A percentile compares a stretch with the other conserved stretches of the same genome.
Evolutionary conservation across 306 rosid species (phyloP).

Genomic region (Gastrolobium villosum): DNA sequence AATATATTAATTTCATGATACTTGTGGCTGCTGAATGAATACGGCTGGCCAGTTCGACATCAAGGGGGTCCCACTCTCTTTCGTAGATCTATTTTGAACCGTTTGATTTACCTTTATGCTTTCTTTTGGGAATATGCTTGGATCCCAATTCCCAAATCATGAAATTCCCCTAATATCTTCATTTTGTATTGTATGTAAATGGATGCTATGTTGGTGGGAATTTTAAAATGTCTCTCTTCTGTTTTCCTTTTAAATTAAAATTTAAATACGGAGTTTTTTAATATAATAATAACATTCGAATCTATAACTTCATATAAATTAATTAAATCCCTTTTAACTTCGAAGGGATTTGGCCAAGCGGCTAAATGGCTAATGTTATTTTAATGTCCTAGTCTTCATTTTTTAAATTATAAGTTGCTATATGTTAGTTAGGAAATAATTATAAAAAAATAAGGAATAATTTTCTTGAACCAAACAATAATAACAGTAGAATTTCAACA

Average conservation of each 20-base stretch:
- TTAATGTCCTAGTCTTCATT: neutral
- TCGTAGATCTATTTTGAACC: conserved; percentile 27
- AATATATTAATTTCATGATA: neutral
- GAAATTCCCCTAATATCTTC: conserved; percentile 22
- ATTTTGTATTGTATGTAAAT: neutral
- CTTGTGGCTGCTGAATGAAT: neutral
- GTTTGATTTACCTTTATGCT: neutral
- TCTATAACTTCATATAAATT: too few species aligned
- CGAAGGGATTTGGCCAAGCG: too few species aligned
- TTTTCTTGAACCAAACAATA: neutral
- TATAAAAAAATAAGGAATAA: neutral
- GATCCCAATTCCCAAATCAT: conserved; percentile 13
- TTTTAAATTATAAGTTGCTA: neutral
- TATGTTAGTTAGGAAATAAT: neutral
- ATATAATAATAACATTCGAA: too few species aligned
- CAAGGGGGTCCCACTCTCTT: neutral
- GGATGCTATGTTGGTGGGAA: neutral
- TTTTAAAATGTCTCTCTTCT: neutral
- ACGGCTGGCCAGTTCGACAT: neutral
- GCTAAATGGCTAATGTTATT: neutral
- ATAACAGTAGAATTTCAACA: neutral
- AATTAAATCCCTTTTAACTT: too few species aligned
- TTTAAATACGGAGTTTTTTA: neutral
- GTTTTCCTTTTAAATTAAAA: neutral
- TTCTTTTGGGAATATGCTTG: conserved; percentile 1